phyloP scores from a whole-genome alignment of 371 early-diverging fungal species.

The Zychaea mexicana region DNA sequence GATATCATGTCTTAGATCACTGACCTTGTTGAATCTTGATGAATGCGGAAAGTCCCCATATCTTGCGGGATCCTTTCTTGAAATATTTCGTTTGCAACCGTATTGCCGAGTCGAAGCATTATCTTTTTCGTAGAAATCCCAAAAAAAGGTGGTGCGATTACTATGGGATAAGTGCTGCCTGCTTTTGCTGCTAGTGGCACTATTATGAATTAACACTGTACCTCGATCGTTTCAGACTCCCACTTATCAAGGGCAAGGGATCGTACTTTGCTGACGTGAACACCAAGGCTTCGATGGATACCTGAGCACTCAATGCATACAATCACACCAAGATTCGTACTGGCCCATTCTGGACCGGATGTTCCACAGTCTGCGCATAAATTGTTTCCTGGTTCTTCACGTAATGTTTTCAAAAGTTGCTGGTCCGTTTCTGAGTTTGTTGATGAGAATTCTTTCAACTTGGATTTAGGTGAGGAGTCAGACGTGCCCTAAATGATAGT shows the following conservation, averaged over 20 bases:
- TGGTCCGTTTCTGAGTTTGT: slow-evolving; percentile 7
- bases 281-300: slow-evolving; percentile 94
- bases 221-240: slow-evolving; percentile 79
- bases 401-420: slow-evolving; percentile 32
- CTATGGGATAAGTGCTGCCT: no score
- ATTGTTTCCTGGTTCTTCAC: slow-evolving; percentile 64
- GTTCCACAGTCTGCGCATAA: slow-evolving; percentile 82
- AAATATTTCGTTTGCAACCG: slow-evolving; percentile 71
- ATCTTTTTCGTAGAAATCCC: slow-evolving; percentile 52
- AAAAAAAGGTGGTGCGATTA: slow-evolving; percentile 3
- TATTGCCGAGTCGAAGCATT: slow-evolving; percentile 84
- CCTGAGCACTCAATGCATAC: slow-evolving; percentile 98
- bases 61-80: slow-evolving; percentile 56
- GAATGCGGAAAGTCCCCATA: slow-evolving; percentile 37
- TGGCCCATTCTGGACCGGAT: slow-evolving; percentile 88
- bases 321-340: slow-evolving; percentile 88
- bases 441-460: slow-evolving; percentile 8
- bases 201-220: no score
- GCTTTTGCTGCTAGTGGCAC: no score
- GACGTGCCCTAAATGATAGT: slow-evolving; percentile 6
- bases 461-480: slow-evolving; percentile 6
- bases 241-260: slow-evolving; percentile 88
- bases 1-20: not conserved
- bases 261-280: slow-evolving; percentile 88
- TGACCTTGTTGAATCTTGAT: slow-evolving; percentile 32